phyloP scores from a whole-genome alignment of 2,329 filamentous ascomycete genomes.

The Apiospora rasikravindrae region DNA sequence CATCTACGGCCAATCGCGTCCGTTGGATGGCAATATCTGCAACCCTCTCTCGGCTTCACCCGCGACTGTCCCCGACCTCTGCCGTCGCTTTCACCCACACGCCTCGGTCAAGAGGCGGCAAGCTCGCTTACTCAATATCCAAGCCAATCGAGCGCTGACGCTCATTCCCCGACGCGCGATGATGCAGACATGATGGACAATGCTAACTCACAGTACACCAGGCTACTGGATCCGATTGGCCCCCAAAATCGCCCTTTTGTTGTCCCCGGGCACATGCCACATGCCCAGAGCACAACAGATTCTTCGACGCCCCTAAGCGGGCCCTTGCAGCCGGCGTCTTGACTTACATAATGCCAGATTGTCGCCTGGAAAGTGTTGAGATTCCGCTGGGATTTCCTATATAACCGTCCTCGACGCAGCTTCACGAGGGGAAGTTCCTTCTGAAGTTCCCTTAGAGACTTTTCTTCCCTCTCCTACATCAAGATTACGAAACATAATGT shows the following conservation, averaged over 20 bases:
- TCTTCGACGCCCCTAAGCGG: background rate
- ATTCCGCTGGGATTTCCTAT: background rate
- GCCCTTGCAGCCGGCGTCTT: background rate
- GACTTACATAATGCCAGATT: constrained; percentile 6
- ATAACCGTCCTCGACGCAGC: background rate
- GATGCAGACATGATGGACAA: background rate
- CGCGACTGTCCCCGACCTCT: background rate
- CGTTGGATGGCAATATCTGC: background rate
- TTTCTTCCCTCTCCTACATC: background rate
- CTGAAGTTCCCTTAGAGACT: background rate
- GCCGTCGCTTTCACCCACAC: background rate
- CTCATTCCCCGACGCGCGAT: background rate
- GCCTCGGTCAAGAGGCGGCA: background rate
- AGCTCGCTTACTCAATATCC: background rate
- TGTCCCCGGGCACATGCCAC: background rate
- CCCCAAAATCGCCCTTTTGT: background rate
- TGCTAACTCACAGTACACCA: background rate
- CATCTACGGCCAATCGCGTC: background rate
- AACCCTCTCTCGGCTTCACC: background rate
- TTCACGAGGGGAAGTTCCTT: background rate
- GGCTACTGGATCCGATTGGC: background rate
- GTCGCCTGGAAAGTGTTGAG: background rate
- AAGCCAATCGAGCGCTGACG: background rate
- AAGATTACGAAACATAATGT: background rate
- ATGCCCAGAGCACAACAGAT: background rate